These are phyloP conservation scores for Gossypium laxum DNA, from an alignment of 441 rosid species.

Conservation along the genomic window DNA sequence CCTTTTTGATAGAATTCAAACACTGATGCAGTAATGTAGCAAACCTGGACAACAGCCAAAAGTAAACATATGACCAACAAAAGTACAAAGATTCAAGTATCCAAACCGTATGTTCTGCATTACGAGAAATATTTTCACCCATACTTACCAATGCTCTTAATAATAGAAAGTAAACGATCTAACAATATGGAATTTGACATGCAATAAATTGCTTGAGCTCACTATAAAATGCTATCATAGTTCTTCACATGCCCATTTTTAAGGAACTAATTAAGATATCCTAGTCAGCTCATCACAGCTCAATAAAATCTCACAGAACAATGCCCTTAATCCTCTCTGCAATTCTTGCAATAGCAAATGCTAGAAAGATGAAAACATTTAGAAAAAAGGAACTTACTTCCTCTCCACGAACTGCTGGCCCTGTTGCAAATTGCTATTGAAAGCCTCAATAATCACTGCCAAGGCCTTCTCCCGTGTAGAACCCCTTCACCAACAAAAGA, in stretches of 20 bases:
- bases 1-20: conserved; percentile 53
- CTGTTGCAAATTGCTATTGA: conserved; percentile 54
- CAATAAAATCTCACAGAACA: neutral
- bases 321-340: neutral
- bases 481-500: conserved; percentile 41
- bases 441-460: conserved; percentile 57
- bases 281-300: neutral
- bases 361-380: neutral
- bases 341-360: neutral
- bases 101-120: neutral
- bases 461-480: conserved; percentile 80
- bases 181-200: neutral
- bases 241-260: neutral
- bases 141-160: neutral
- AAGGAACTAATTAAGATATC: neutral
- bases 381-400: conserved; percentile 36
- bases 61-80: conserved; percentile 3
- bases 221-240: neutral
- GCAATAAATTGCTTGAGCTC: neutral
- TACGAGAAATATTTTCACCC: neutral
- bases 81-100: neutral
- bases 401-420: conserved; percentile 52
- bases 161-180: neutral
- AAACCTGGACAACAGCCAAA: conserved; percentile 36
- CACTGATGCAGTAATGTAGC: conserved; percentile 75